These are phyloP conservation scores for Nothophytophthora sp. DNA, from an alignment of 352 stramenopile genomes.

Conservation along the genomic window DNA sequence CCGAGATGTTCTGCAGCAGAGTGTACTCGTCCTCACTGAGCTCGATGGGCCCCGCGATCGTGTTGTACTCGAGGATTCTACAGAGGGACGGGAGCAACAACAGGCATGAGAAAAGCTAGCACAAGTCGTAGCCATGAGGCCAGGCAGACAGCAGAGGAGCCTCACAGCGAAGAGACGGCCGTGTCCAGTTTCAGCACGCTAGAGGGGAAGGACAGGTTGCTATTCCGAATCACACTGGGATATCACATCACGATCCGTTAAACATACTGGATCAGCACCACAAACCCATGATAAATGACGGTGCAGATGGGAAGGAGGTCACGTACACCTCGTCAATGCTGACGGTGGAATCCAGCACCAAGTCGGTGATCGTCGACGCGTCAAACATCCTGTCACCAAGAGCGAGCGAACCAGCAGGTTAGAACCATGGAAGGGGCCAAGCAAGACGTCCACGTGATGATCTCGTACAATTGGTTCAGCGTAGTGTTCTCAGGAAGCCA, in stretches of 20 bases:
- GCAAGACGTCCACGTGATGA: no score
- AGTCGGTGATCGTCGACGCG: constrained; percentile 29
- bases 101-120: no score
- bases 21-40: constrained; percentile 31
- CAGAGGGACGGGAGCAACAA: no score
- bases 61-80: constrained; percentile 45
- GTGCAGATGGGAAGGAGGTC: background rate
- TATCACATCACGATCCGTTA: background rate
- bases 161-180: constrained; percentile 30
- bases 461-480: constrained; percentile 43
- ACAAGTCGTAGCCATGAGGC: no score
- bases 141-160: background rate
- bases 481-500: constrained; percentile 33
- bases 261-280: background rate
- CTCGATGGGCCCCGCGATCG: constrained; percentile 32
- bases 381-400: constrained; percentile 44
- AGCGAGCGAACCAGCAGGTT: background rate
- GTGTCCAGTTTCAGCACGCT: constrained; percentile 36
- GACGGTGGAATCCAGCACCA: constrained; percentile 29
- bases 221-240: constrained; percentile 41
- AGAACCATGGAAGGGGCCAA: no score
- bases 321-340: constrained; percentile 45
- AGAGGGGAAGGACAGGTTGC: constrained; percentile 48
- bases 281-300: background rate
- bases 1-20: constrained; percentile 27